These are phyloP conservation scores for Sarocladium brachiariae DNA, from an alignment of 2,329 filamentous ascomycete genomes.

Conservation along the genomic window DNA sequence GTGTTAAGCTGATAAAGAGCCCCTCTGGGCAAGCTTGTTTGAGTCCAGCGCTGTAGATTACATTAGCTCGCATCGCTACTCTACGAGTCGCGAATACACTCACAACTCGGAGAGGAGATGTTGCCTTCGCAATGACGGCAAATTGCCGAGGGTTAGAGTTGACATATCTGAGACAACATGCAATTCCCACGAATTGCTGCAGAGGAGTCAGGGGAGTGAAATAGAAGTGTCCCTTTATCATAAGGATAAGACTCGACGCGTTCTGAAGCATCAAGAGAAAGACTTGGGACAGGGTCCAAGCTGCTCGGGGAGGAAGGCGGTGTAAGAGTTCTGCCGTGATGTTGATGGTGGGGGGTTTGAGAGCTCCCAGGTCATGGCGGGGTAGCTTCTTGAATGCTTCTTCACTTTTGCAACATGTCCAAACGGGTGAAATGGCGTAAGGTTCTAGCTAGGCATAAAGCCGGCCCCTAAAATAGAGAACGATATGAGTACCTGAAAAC, in stretches of 20 bases:
- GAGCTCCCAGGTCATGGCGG: slow-evolving; percentile 19
- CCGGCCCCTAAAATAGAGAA: no score
- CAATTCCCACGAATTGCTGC: neutral
- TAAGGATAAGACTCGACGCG: no score
- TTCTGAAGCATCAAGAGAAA: no score
- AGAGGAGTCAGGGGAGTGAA: no score
- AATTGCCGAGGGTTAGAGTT: slow-evolving; percentile 33
- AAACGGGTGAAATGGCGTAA: no score
- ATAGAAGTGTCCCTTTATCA: no score
- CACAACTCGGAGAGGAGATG: slow-evolving; percentile 80
- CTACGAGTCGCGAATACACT: slow-evolving; percentile 23
- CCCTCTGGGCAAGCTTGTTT: slow-evolving; percentile 79
- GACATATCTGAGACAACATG: slow-evolving; percentile 28
- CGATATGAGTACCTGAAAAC: no score
- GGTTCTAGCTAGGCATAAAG: no score
- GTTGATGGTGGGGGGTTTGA: neutral
- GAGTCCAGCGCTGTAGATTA: slow-evolving; percentile 58
- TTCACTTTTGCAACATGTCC: no score
- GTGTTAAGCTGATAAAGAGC: slow-evolving; percentile 77
- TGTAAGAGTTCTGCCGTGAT: slow-evolving; percentile 16
- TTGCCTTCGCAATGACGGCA: slow-evolving; percentile 60
- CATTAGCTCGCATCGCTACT: neutral
- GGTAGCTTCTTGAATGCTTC: slow-evolving; percentile 11
- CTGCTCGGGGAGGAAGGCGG: slow-evolving; percentile 17
- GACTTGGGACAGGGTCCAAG: no score